A percentile compares a stretch with the other conserved stretches of the same genome.
These are phyloP conservation scores for Porpolomopsis calyptriformis DNA, from an alignment of 768 basidiomycete genomes.

Conservation along the genomic window DNA sequence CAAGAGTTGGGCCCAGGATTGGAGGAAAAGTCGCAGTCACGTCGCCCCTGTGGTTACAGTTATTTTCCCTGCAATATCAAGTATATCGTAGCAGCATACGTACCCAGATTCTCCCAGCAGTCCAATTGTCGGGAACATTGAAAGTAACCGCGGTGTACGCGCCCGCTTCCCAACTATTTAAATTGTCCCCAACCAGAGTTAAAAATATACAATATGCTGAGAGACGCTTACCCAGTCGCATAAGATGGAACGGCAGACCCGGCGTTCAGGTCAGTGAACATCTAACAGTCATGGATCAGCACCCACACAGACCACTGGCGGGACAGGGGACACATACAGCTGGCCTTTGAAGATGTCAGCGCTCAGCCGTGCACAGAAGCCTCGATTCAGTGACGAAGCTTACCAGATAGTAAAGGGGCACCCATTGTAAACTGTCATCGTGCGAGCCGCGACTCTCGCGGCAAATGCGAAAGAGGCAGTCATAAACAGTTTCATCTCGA, in stretches of 20 bases:
- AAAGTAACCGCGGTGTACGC: constrained; percentile 24
- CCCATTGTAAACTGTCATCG: constrained; percentile 48
- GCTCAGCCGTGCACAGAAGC: not conserved
- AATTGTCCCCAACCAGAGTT: too few species aligned
- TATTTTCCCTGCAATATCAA: not conserved
- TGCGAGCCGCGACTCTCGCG: constrained; percentile 36
- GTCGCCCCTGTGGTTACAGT: constrained; percentile 37
- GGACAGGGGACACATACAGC: constrained; percentile 21
- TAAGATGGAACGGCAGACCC: constrained; percentile 25
- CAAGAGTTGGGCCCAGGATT: constrained; percentile 51
- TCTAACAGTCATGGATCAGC: constrained; percentile 12
- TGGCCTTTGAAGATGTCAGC: constrained; percentile 25
- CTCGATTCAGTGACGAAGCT: constrained; percentile 1
- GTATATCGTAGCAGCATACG: not conserved
- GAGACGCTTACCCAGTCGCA: constrained; percentile 24
- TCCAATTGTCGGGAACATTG: constrained; percentile 44
- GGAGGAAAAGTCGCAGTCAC: constrained; percentile 49
- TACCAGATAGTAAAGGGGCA: constrained; percentile 66
- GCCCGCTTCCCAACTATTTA: constrained; percentile 23
- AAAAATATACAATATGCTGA: too few species aligned
- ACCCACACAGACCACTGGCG: not conserved
- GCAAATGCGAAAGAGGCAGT: constrained; percentile 18
- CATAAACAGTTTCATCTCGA: constrained; percentile 15
- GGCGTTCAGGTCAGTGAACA: constrained; percentile 36
- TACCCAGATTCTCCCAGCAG: constrained; percentile 30